Percentiles rank a stretch among this genome's conserved stretches.
Conservation (phyloP, 371 early-diverging fungal species). For the Actinomucor elegans region DNA sequence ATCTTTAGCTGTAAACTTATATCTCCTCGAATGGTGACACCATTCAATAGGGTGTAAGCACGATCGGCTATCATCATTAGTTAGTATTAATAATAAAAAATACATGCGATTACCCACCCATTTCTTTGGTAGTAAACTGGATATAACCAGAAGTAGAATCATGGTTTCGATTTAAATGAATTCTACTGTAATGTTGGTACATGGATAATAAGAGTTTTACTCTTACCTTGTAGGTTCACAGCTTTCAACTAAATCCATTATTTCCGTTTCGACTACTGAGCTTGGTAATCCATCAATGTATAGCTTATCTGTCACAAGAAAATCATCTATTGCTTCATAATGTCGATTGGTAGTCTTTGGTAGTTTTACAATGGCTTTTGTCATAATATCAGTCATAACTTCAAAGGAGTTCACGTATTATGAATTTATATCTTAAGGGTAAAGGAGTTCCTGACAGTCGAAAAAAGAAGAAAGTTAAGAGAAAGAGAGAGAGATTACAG, state of each 20-base stretch:
- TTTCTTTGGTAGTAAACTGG: slow-evolving; percentile 21
- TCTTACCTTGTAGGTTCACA: slow-evolving; percentile 36
- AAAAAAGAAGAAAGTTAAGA: not conserved
- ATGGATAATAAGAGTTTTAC: not conserved
- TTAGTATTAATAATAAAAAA: too few species aligned
- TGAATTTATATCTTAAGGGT: too few species aligned
- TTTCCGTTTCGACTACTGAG: slow-evolving; percentile 29
- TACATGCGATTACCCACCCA: slow-evolving; percentile 2
- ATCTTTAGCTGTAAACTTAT: slow-evolving; percentile 32
- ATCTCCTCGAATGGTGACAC: slow-evolving; percentile 22
- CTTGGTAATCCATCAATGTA: slow-evolving; percentile 23
- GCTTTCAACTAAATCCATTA: slow-evolving; percentile 28
- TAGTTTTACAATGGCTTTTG: slow-evolving; percentile 19
- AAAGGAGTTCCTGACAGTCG: too few species aligned
- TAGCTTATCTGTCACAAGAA: slow-evolving; percentile 16
- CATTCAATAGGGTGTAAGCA: slow-evolving; percentile 43
- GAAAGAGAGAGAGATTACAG: slow-evolving; percentile 1
- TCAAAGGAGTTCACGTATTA: too few species aligned
- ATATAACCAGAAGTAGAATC: slow-evolving; percentile 20
- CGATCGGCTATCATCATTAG: slow-evolving; percentile 40
- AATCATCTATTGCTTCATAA: slow-evolving; percentile 1
- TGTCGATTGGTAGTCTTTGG: slow-evolving; percentile 15
- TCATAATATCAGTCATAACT: too few species aligned
- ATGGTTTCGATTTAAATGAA: slow-evolving; percentile 8
- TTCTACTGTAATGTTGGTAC: slow-evolving; percentile 6